Evolutionary conservation across 306 rosid genomes (phyloP).

Genomic region (Parietaria judaica): DNA sequence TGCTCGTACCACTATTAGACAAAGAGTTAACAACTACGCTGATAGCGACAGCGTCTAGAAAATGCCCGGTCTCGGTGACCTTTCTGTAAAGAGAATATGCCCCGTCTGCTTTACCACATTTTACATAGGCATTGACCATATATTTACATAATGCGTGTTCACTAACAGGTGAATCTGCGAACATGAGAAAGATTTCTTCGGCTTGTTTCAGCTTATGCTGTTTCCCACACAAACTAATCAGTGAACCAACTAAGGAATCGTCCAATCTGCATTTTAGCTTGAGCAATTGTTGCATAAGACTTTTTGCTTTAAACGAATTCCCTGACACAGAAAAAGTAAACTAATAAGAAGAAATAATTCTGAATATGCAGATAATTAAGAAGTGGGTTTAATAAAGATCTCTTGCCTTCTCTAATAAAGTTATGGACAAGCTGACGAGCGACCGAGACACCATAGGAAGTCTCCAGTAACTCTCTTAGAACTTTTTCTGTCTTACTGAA

Average conservation of each 20-base stretch:
- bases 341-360: background rate
- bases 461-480: conserved; percentile 40
- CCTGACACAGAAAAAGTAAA: conserved; percentile 38
- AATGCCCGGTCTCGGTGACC: conserved; percentile 44
- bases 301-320: conserved; percentile 64
- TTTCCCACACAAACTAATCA: conserved; percentile 62
- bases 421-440: conserved; percentile 37
- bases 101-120: conserved; percentile 66
- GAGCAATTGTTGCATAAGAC: conserved; percentile 33
- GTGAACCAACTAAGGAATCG: conserved; percentile 46
- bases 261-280: conserved; percentile 46
- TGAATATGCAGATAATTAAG: too few relatives aligned
- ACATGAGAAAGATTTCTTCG: conserved; percentile 51
- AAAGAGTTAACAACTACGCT: conserved; percentile 77
- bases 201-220: conserved; percentile 60
- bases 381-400: background rate
- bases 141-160: conserved; percentile 41
- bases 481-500: conserved; percentile 31
- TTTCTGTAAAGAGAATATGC: conserved; percentile 63
- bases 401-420: conserved; percentile 63
- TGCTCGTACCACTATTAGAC: conserved; percentile 52
- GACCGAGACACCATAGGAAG: conserved; percentile 37
- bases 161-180: conserved; percentile 36
- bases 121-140: conserved; percentile 75
- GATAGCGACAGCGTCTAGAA: conserved; percentile 63